Evolutionary conservation across 805 yeast species (phyloP).

Genomic region (Wickerhamomyces canadensis): DNA sequence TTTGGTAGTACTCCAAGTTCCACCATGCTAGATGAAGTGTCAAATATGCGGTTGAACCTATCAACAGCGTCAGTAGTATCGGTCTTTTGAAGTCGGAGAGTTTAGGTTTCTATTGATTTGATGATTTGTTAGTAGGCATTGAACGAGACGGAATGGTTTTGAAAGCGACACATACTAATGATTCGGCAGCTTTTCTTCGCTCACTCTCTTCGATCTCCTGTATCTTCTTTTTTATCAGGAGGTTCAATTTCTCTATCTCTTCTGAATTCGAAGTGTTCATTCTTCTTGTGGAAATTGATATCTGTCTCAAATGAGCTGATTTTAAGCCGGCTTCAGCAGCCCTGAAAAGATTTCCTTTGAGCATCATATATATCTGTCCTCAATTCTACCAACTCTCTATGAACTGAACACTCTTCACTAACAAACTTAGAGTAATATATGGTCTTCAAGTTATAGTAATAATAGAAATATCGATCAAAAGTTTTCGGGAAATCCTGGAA

Average conservation of each 20-base stretch:
- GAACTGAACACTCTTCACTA: too few relatives aligned
- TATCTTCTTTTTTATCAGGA: slow-evolving; percentile 16
- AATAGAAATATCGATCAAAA: too few relatives aligned
- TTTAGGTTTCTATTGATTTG: slow-evolving; percentile 15
- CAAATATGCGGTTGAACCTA: slow-evolving; percentile 20
- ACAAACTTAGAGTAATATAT: too few relatives aligned
- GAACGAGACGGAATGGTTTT: not conserved
- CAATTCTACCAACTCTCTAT: too few relatives aligned
- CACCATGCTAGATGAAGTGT: slow-evolving; percentile 22
- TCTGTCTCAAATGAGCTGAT: not conserved
- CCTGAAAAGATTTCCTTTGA: not conserved
- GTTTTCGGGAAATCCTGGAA: too few relatives aligned
- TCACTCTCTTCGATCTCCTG: slow-evolving; percentile 16
- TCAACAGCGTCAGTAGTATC: slow-evolving; percentile 15
- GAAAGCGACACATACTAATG: slow-evolving; percentile 9
- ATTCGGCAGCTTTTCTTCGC: slow-evolving; percentile 8
- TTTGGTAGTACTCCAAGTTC: slow-evolving; percentile 16
- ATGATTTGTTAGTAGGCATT: slow-evolving; percentile 1
- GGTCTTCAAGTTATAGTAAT: too few relatives aligned
- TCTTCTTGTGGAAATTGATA: not conserved
- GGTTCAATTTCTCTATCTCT: slow-evolving; percentile 20
- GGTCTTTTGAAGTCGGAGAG: slow-evolving; percentile 23
- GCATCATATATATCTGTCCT: not conserved
- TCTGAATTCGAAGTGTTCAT: slow-evolving; percentile 10
- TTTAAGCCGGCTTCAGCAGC: not conserved